Evolutionary conservation across 1,139 yeast genomes (phyloP), one percentile per base, ranked within the genome.

Genomic region (Geotrichum bryndzae): DNA sequence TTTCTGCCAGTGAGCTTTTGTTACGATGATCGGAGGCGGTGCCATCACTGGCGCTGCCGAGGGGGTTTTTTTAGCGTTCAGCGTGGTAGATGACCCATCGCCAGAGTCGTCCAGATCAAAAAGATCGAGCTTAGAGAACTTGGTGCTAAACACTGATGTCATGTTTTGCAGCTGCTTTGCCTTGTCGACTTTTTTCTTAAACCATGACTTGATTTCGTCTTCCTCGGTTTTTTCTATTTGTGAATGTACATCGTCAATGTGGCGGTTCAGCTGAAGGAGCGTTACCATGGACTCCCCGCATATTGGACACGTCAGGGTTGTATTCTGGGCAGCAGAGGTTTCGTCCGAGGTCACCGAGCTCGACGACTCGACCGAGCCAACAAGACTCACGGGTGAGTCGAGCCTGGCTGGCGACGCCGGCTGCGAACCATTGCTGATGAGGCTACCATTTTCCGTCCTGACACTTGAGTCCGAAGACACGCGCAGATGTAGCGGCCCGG

Each of bases 171-270:
- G 68, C 62, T 69, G 72, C 53, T 64, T 65, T 18, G 74, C 71
- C 60, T 66, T 65, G 25, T 70, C 71, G 13, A 72, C 72, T 54
- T 69, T 67, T 56, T 69, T 68, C 58, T 65, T 63, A 63, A 79
- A 71, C 82, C 82, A 79, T 13, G 76, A 70, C 61, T 72, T 73
- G 41, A 78, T 68, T 58, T 78, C 79, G 22, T 74, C 76, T 58
- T 75, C 77, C 41, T 67, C 68, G 11, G 62, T 66, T 57, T 65
- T 63, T 31, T 67, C 72, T 51, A 69, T 73, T 50, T 77, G 75
- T 1, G 77, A 73, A 72, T 90, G 97, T 3, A 74, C 81, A 63
- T 82, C 88, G 70, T 90, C 96, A 35, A 90, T 75, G 71, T 90
- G 96, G 55, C 80, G 79, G 70, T 88, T 88, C 64, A 90, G 76